Conservation (phyloP, 176 grass and related monocot species). For the Aegilops tauschii region DNA sequence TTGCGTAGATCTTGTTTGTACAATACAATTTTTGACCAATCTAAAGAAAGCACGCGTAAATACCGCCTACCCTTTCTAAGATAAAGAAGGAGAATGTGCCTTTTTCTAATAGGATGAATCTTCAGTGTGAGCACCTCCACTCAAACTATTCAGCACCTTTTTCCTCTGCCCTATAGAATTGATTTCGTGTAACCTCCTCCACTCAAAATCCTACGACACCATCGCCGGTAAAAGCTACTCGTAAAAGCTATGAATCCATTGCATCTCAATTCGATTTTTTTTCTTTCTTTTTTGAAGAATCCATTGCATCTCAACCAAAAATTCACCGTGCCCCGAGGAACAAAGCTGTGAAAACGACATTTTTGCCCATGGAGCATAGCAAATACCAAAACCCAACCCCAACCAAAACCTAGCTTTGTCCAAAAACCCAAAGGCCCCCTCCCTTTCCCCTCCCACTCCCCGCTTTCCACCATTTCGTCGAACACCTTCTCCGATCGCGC, state of each 20-base stretch:
- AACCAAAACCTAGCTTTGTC: slow-evolving; percentile 35
- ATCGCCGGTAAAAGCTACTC: not conserved
- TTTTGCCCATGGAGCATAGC: slow-evolving; percentile 6
- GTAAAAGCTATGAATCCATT: not conserved
- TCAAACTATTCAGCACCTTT: not conserved
- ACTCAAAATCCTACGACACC: not conserved
- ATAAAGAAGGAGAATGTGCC: not conserved
- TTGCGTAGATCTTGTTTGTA: not conserved
- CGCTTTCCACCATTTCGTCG: slow-evolving; percentile 21
- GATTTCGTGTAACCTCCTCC: not conserved
- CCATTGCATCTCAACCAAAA: not conserved
- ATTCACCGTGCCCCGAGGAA: not conserved
- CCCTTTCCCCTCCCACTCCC: slow-evolving; percentile 9
- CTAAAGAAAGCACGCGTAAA: not conserved
- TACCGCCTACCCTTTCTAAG: not conserved
- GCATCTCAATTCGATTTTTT: not conserved
- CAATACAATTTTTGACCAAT: not conserved
- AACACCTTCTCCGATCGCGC: slow-evolving; percentile 42
- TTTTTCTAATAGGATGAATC: not conserved
- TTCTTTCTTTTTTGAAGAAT: not conserved
- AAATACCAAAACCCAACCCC: not conserved
- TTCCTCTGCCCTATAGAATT: not conserved
- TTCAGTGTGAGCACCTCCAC: not conserved
- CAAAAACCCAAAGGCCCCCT: slow-evolving; percentile 38
- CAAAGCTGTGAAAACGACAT: not conserved